phyloP scores from a whole-genome alignment of 176 grass and related monocot species.

The Phyllostachys edulis region DNA sequence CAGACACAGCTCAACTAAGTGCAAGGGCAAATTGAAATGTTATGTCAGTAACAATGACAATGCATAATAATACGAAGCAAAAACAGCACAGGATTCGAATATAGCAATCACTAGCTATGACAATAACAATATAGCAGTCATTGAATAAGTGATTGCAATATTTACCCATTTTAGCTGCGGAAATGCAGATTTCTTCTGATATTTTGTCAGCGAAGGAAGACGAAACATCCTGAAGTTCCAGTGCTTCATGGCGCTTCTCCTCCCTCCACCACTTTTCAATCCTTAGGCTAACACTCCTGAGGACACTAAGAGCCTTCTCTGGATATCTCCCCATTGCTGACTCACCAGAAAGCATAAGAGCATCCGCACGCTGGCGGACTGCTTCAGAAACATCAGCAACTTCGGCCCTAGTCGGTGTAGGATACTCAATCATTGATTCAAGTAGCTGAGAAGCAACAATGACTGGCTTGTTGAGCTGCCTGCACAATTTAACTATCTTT shows the following conservation, averaged over 20 bases:
- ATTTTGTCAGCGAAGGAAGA: slow-evolving; percentile 87
- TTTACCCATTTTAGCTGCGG: slow-evolving; percentile 96
- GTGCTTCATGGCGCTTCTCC: slow-evolving; percentile 71
- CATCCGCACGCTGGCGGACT: slow-evolving; percentile 82
- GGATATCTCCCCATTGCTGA: slow-evolving; percentile 97
- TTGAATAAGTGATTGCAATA: not conserved
- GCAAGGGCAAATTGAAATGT: not conserved
- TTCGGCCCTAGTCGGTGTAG: slow-evolving; percentile 88
- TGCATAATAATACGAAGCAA: not conserved
- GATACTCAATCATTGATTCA: slow-evolving; percentile 97
- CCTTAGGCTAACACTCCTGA: slow-evolving; percentile 82
- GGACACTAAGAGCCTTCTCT: slow-evolving; percentile 84
- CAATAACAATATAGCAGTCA: not conserved
- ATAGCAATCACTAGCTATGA: not conserved
- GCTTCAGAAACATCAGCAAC: slow-evolving; percentile 97
- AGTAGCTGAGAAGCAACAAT: slow-evolving; percentile 97
- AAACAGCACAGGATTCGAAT: not conserved
- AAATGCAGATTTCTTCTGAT: slow-evolving; percentile 94
- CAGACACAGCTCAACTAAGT: not conserved
- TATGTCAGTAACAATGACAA: not conserved
- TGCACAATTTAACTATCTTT: slow-evolving; percentile 83
- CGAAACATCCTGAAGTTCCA: slow-evolving; percentile 74
- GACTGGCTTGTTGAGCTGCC: slow-evolving; percentile 95
- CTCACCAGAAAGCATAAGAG: slow-evolving; percentile 96
- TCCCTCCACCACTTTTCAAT: slow-evolving; percentile 97